Conservation (phyloP, 805 yeast genomes). For the Pichia phayaonensis region DNA sequence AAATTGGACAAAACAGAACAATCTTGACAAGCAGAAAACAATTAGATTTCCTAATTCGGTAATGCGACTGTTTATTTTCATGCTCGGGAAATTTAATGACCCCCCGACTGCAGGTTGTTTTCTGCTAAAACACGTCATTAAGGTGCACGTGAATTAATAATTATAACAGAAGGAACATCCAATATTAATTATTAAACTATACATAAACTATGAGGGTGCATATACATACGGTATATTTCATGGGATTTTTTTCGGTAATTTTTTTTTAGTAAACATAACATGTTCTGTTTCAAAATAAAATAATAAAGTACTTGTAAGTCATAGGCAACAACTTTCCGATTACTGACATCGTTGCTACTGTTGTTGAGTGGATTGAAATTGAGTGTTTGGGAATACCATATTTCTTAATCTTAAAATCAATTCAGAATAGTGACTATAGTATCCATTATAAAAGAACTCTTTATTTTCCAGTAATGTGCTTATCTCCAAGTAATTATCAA, state of each 20-base stretch:
- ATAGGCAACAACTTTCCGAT: too few species aligned
- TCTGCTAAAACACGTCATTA: not conserved
- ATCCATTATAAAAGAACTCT: conserved; percentile 3
- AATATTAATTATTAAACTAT: too few species aligned
- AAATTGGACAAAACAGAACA: too few species aligned
- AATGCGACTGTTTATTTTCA: not conserved
- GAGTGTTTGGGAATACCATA: not conserved
- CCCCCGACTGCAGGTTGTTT: not conserved
- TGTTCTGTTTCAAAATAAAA: not conserved
- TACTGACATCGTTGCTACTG: not conserved
- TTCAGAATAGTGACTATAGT: conserved; percentile 1
- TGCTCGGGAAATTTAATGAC: not conserved
- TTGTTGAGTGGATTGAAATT: not conserved
- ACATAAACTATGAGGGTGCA: too few species aligned
- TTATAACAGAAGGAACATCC: too few species aligned
- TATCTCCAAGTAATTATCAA: not conserved
- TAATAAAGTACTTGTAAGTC: too few species aligned
- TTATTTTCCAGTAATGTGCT: not conserved
- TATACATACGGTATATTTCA: too few species aligned
- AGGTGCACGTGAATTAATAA: too few species aligned
- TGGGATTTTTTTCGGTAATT: too few species aligned
- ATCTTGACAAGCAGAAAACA: too few species aligned
- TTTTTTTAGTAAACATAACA: not conserved
- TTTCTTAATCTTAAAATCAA: conserved; percentile 3
- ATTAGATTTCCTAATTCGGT: not conserved